These are phyloP conservation scores for Escovopsis sp. DNA, from an alignment of 2,329 filamentous ascomycete genomes.

Conservation along the genomic window DNA sequence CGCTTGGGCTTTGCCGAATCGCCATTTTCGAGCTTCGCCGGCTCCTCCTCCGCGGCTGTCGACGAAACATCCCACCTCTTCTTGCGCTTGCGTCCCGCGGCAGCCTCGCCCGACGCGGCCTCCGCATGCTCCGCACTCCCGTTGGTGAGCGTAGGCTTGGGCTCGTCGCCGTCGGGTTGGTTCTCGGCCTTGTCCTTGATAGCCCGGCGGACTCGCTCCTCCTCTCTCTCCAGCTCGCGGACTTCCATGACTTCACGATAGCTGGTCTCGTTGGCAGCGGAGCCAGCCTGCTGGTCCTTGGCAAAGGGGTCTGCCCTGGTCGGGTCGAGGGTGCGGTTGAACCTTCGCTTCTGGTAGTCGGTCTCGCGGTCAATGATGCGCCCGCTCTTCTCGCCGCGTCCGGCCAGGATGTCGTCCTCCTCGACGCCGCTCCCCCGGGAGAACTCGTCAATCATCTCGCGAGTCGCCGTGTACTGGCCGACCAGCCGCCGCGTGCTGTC, in stretches of 20 bases:
- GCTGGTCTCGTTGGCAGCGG: slow-evolving; percentile 56
- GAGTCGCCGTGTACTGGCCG: slow-evolving; percentile 90
- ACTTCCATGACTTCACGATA: slow-evolving; percentile 87
- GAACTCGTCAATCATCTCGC: slow-evolving; percentile 87
- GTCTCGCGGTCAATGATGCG: slow-evolving; percentile 88
- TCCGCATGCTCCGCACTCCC: slow-evolving; percentile 61
- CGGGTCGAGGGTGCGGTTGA: slow-evolving; percentile 75
- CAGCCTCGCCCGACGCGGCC: slow-evolving; percentile 50
- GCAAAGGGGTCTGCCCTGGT: slow-evolving; percentile 78
- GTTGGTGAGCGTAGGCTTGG: slow-evolving; percentile 62
- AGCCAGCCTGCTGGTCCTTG: slow-evolving; percentile 54
- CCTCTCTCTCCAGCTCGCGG: slow-evolving; percentile 83
- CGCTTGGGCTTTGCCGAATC: slow-evolving; percentile 48
- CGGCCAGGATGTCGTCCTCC: slow-evolving; percentile 79
- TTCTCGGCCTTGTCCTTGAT: slow-evolving; percentile 61
- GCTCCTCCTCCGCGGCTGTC: slow-evolving; percentile 37
- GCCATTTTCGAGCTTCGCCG: slow-evolving; percentile 27
- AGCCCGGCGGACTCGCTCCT: slow-evolving; percentile 67
- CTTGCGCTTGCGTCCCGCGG: slow-evolving; percentile 65
- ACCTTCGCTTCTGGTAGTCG: slow-evolving; percentile 92
- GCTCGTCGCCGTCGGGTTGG: slow-evolving; percentile 41
- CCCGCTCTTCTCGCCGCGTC: slow-evolving; percentile 71
- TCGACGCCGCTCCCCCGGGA: slow-evolving; percentile 72
- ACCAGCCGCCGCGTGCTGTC: slow-evolving; percentile 66
- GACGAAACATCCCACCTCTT: slow-evolving; percentile 81